Base-by-base conservation (phyloP, 495 filamentous ascomycete species). In the Annulohypoxylon stygium region DNA sequence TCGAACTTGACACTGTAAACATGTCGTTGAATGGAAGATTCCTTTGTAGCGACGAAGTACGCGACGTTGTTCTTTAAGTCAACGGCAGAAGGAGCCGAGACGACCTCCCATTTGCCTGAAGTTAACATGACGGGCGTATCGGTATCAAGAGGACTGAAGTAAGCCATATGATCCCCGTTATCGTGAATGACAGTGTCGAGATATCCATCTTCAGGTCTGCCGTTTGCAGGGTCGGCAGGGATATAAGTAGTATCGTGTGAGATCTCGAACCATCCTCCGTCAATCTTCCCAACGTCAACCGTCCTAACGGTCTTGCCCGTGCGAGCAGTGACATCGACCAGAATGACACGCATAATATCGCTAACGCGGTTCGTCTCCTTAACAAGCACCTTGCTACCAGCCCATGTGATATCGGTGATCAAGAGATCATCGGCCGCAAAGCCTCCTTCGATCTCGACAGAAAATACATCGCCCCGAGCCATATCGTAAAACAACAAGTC, bases 191-290 rank as follows among this genome's bases (percentile, higher is more conserved):
- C 83, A 0, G 93, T 95, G 81, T 99, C 96, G 69, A 99, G 89
- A 76, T 99, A 99, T 3, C 96, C 96, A 78, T 97, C 93, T 20
- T 94, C 80, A 39, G 86, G 84, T 10, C 96, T 90, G 14, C 93
- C 93, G 71, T 93, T 94, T 23, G 80, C 73, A 41, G 92, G 89
- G 78, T 97, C 92, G 2, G 94, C 92, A 7, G 96, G 97, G 61
- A 99, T 91, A 76, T 91, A 97, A 65, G 84, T 88, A 3, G 96
- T 98, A 33, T 90, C 87, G 73, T 98, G 90, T 1, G 94, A 92
- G 39, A 97, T 93, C 80, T 99, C 96, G 71, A 98, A 96, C 96
- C 96, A 99, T 48, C 96, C 96, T 11, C 95, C 95, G 79, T 99
- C 96, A 6, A 98, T 82, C 30, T 88, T 87, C 60, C 89, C 87